Evolutionary conservation across 192 early-diverging fungal genomes (phyloP), one percentile per base, ranked within the genome.

Genomic region (Gaertneriomyces semiglobifer): DNA sequence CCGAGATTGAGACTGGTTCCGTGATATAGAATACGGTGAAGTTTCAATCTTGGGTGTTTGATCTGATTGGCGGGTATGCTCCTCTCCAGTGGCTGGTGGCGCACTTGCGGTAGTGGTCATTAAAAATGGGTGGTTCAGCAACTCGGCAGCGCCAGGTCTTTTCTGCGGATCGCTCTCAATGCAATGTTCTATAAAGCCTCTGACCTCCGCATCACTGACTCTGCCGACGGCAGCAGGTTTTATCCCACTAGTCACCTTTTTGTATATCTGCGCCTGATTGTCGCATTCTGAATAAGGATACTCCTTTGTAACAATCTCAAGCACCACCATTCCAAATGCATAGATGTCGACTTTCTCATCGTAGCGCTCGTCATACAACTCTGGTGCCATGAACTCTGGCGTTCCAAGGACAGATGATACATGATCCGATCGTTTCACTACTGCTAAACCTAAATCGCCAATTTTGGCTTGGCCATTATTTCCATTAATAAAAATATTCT

Each of bases 351-450:
- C 92, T 65, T 88, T 89, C 77, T 93, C 92, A 60, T 86, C 86
- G 73, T 93, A 93, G 19, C 87, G 80, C 66, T 93, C 92, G 62
- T 93, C 91, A 61, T 93, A 93, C 71, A 93, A 81, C 60, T 93
- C 92, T 4, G 92, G 92, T 0, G 92, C 92, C 91, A 93, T 93
- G 72, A 93, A 93, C 72, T 93, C 89, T 40, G 89, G 90, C 0
- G 88, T 89, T 38, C 80, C 89, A 19, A 90, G 76, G 44, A 90
- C 88, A n/a, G 84, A 87, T 4, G 86, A 87, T 20, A 84, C 78
- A 70, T 90, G 88, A 44, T 88, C 85, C 16, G 71, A 52, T 62
- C 76, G 69, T 47, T 88, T 88, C 39, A 88, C 81, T 6, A 84
- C 80, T 7, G 89, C 89, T 9, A 90, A 75, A 8, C 92, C 92